Percentiles rank a stretch among this genome's conserved stretches.
Conservation (phyloP, 2,329 filamentous ascomycete genomes). For the Tolypocladium capitatum region DNA sequence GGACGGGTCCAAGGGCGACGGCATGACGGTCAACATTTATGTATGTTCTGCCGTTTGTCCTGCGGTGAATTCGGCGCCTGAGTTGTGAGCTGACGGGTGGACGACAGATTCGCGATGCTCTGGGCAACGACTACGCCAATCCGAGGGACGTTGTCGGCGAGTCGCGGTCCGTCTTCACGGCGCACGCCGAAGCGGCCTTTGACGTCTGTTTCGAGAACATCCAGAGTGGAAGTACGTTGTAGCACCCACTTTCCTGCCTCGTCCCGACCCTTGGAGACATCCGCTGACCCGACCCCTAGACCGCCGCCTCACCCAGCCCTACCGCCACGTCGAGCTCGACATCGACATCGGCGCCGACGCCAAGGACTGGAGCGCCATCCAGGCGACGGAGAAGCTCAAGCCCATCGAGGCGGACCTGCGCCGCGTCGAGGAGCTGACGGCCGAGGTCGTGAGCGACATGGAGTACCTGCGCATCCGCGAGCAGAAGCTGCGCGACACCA, state of each 20-base stretch:
- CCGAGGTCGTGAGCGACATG: conserved; percentile 87
- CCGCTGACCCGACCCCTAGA: conserved; percentile 9
- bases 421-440: conserved; percentile 80
- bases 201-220: conserved; percentile 94
- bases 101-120: conserved; percentile 78
- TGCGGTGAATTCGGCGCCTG: too few relatives aligned
- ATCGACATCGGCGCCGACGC: conserved; percentile 94
- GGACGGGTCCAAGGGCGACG: conserved; percentile 77
- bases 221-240: conserved; percentile 51
- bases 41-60: conserved; percentile 35
- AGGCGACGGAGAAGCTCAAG: conserved; percentile 94
- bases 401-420: conserved; percentile 90
- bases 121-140: conserved; percentile 90
- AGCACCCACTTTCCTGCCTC: background rate
- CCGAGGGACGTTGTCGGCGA: conserved; percentile 88
- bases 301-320: conserved; percentile 31
- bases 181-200: conserved; percentile 80
- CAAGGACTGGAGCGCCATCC: conserved; percentile 95
- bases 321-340: conserved; percentile 75
- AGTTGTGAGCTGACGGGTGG: conserved; percentile 1
- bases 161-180: conserved; percentile 86
- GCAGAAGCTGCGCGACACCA: conserved; percentile 93
- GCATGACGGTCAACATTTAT: conserved; percentile 87
- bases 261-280: background rate
- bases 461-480: conserved; percentile 83